Evolutionary conservation across 805 yeast genomes (phyloP).

Genomic region (Grigorovia transvaalensis): DNA sequence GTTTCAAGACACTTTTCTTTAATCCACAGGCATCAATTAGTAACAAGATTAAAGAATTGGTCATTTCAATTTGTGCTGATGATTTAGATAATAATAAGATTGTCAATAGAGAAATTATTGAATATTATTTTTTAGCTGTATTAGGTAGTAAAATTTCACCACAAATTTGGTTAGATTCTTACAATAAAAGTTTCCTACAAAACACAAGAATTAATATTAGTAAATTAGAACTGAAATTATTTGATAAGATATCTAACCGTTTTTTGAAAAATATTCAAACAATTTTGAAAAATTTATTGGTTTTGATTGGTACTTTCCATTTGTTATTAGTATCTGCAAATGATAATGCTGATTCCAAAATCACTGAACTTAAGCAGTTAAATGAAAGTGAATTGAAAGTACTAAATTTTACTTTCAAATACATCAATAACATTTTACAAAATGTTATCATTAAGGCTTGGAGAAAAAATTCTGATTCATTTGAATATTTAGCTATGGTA

Average conservation of each 20-base stretch:
- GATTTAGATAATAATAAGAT: constrained; percentile 18
- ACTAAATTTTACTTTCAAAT: constrained; percentile 35
- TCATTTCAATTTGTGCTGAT: constrained; percentile 14
- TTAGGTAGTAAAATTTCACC: constrained; percentile 21
- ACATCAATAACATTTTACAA: constrained; percentile 28
- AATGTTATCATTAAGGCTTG: constrained; percentile 25
- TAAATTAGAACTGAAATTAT: constrained; percentile 12
- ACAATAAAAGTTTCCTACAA: neutral
- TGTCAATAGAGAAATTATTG: constrained; percentile 26
- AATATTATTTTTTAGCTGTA: constrained; percentile 22
- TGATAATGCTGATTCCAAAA: constrained; percentile 2
- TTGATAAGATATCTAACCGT: constrained; percentile 18
- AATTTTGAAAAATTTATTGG: constrained; percentile 17
- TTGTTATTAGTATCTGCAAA: constrained; percentile 3
- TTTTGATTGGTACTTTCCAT: constrained; percentile 22
- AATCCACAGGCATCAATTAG: constrained; percentile 27
- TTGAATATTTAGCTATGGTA: constrained; percentile 29
- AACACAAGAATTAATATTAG: constrained; percentile 6
- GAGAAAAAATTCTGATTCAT: constrained; percentile 13
- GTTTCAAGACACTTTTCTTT: constrained; percentile 32
- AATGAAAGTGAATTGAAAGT: constrained; percentile 10
- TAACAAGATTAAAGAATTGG: constrained; percentile 15
- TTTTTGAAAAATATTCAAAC: constrained; percentile 18
- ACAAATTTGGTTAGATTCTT: constrained; percentile 12
- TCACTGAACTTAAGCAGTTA: constrained; percentile 7